Evolutionary conservation across 139 green algal genomes (phyloP).

Genomic region (Astrephomene gubernaculifera): DNA sequence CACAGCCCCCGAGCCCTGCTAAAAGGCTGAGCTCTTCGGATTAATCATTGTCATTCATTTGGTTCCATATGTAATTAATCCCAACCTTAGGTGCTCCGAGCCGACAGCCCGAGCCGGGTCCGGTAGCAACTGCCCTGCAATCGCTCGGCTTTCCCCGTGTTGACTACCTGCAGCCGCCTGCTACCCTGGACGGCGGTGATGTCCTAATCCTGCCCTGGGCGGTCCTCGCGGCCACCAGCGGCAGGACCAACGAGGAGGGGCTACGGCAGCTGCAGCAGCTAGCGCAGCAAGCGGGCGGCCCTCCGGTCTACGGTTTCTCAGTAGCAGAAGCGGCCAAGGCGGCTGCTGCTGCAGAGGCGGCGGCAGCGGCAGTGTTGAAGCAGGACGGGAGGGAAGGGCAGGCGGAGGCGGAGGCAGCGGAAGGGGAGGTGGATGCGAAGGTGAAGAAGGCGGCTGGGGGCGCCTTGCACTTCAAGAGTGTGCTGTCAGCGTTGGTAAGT

Average conservation of each 20-base stretch:
- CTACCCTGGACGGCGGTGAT: constrained; percentile 41
- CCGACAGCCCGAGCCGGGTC: constrained; percentile 16
- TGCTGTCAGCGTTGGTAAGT: constrained; percentile 36
- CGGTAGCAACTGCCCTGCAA: not conserved
- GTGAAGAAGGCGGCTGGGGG: not conserved
- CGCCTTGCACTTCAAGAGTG: constrained; percentile 55
- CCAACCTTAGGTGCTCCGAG: constrained; percentile 38
- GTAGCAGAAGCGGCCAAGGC: not conserved
- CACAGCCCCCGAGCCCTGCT: too few species aligned
- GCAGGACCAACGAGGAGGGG: constrained; percentile 42
- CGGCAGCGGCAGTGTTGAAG: too few species aligned
- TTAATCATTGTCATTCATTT: too few species aligned
- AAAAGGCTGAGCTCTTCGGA: too few species aligned
- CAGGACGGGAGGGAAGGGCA: not conserved
- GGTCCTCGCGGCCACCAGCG: constrained; percentile 37
- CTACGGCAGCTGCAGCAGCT: constrained; percentile 28
- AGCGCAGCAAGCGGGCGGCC: not conserved
- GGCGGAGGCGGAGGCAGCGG: not conserved
- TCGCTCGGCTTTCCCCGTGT: not conserved
- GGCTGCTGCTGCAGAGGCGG: not conserved
- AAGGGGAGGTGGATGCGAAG: not conserved
- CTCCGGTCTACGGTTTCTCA: constrained; percentile 29
- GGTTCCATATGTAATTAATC: too few species aligned
- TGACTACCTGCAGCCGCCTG: not conserved
- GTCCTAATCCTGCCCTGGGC: constrained; percentile 26